Conservation (phyloP, 139 green algal genomes). For the Picochlorum sp. region DNA sequence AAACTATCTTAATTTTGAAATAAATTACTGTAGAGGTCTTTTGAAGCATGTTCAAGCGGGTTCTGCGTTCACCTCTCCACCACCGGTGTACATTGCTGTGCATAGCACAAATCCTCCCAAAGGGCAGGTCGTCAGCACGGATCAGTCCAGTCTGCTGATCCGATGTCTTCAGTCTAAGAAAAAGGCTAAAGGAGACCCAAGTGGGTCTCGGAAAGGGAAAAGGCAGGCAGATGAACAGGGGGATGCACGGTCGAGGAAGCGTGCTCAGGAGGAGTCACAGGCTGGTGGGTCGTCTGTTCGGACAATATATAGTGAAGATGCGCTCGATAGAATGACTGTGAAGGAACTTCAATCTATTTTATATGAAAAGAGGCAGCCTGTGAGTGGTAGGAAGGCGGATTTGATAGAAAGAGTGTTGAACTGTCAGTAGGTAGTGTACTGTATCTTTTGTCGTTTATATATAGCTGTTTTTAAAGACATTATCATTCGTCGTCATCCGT, state of each 20-base stretch:
- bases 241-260: neutral
- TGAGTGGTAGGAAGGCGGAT: constrained; percentile 40
- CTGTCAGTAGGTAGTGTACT: constrained; percentile 11
- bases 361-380: constrained; percentile 18
- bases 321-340: constrained; percentile 26
- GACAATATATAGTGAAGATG: constrained; percentile 9
- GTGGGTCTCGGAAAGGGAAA: constrained; percentile 28
- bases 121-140: constrained; percentile 28
- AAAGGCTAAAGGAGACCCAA: constrained; percentile 19
- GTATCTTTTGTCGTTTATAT: neutral
- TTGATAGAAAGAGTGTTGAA: constrained; percentile 31
- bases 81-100: constrained; percentile 28
- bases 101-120: constrained; percentile 34
- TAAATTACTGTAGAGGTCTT: constrained; percentile 11
- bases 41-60: constrained; percentile 12
- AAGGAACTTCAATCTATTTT: constrained; percentile 41
- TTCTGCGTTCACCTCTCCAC: constrained; percentile 19
- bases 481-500: neutral
- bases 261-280: neutral
- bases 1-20: neutral
- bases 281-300: too few relatives aligned
- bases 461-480: too few relatives aligned
- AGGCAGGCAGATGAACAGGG: constrained; percentile 14
- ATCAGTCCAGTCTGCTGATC: constrained; percentile 32
- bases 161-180: constrained; percentile 25